Evolutionary conservation across 495 filamentous ascomycete genomes (phyloP).

Genomic region (Rhypophila decipiens): DNA sequence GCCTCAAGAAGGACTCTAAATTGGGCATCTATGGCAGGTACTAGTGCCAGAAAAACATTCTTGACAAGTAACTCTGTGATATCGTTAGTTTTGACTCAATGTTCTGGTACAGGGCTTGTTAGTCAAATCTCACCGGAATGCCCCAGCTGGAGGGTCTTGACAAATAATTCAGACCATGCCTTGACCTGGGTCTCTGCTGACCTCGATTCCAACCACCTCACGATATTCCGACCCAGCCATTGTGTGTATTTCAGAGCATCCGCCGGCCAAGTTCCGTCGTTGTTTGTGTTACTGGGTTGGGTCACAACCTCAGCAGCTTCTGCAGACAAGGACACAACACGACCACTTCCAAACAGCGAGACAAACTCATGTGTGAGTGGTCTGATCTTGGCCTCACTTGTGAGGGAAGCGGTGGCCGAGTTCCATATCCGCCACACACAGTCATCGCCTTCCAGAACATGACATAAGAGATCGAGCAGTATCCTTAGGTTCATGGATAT

Average conservation of each 20-base stretch:
- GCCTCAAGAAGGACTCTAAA: constrained; percentile 40
- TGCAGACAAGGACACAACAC: constrained; percentile 62
- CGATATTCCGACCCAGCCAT: constrained; percentile 71
- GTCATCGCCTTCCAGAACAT: constrained; percentile 49
- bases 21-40: constrained; percentile 31
- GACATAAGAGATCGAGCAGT: constrained; percentile 39
- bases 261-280: constrained; percentile 54
- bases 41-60: constrained; percentile 38
- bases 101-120: no score
- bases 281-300: no score
- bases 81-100: no score
- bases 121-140: constrained; percentile 62
- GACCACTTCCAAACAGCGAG: constrained; percentile 59
- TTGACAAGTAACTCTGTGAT: constrained; percentile 55
- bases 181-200: constrained; percentile 39
- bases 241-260: constrained; percentile 55
- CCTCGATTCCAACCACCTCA: constrained; percentile 39
- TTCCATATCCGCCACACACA: constrained; percentile 51
- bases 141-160: constrained; percentile 63
- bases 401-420: constrained; percentile 7
- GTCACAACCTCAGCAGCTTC: constrained; percentile 62
- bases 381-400: constrained; percentile 4
- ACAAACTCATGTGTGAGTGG: constrained; percentile 37
- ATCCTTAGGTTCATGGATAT: constrained; percentile 33
- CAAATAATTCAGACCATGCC: constrained; percentile 53